Evolutionary conservation across 176 grass and related monocot species (phyloP), one percentile per base, ranked within the genome.

Genomic region (Zea luxurians): DNA sequence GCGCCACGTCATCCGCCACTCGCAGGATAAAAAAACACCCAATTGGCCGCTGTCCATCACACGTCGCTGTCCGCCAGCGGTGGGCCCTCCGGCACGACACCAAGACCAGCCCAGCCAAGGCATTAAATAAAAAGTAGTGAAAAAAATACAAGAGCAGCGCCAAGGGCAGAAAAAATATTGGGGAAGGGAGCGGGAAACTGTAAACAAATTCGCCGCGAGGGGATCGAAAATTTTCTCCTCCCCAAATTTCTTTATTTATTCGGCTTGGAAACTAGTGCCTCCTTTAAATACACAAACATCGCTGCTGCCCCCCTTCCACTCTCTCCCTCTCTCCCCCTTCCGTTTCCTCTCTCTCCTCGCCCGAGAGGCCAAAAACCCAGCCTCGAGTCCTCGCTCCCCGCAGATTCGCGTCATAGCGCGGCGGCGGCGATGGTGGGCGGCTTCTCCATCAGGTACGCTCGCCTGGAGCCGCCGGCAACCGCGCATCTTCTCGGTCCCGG

Each of bases 371-470:
- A 55, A 55, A 55, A 55, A 55, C 53, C 53, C 53, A 55, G 53
- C 53, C 16, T n/a, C 53, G 16, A n/a, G 6, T 55, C 53, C 53
- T 55, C 53, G 6, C 53, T 55, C 53, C 16, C 53, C 2, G 53
- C 57, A 69, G 66, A 69, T 69, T 69, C 66, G 10, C 17, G 41
- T 55, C 53, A n/a, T 55, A 40, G 38, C 40, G 41, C n/a, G 10
- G 8, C 50, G 20, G 68, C 37, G 6, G 41, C 81, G 50, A 87
- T 87, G 89, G 81, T 67, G 43, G 50, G 61, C 36, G 66, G 48
- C 2, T 91, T 91, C 78, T 91, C 85, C 45, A 91, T 91, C 62
- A 80, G 89, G 89, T 91, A 0, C 6, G 81, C 68, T 18, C 6
- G 20, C 3, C 0, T 34, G 21, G 20, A 61, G 9, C 37, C 36